phyloP scores from a whole-genome alignment of 306 rosid genomes.

The Coriaria nepalensis region DNA sequence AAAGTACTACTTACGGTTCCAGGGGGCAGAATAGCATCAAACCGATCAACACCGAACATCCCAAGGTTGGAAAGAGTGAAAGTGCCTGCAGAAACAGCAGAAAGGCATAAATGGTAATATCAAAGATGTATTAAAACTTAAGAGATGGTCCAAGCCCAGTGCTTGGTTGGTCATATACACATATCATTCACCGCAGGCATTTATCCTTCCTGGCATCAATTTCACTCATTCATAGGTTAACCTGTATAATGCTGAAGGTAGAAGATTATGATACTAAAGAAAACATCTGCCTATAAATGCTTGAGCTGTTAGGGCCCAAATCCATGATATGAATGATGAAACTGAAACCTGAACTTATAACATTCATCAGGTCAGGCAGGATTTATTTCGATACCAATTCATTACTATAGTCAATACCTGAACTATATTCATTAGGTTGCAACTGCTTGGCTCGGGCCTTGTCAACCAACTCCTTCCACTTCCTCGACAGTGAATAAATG shows the following conservation, averaged over 20 bases:
- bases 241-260: too few species aligned
- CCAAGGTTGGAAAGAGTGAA: constrained; percentile 93
- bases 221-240: too few species aligned
- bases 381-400: neutral
- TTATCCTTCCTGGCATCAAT: too few species aligned
- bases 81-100: constrained; percentile 43
- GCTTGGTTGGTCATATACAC: too few species aligned
- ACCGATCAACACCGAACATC: constrained; percentile 96
- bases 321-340: neutral
- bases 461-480: constrained; percentile 94
- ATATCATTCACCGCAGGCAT: too few species aligned
- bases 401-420: constrained; percentile 31
- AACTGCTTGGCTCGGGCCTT: constrained; percentile 95
- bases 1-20: constrained; percentile 57
- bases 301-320: too few species aligned
- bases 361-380: too few species aligned
- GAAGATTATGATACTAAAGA: too few species aligned
- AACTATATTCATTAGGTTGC: constrained; percentile 77
- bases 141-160: too few species aligned
- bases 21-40: constrained; percentile 94
- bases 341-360: neutral
- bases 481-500: constrained; percentile 79
- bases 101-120: constrained; percentile 11
- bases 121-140: constrained; percentile 2
- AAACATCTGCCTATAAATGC: too few species aligned